Evolutionary conservation across 352 stramenopile species (phyloP).

Genomic region (Phytopythium aichiense): DNA sequence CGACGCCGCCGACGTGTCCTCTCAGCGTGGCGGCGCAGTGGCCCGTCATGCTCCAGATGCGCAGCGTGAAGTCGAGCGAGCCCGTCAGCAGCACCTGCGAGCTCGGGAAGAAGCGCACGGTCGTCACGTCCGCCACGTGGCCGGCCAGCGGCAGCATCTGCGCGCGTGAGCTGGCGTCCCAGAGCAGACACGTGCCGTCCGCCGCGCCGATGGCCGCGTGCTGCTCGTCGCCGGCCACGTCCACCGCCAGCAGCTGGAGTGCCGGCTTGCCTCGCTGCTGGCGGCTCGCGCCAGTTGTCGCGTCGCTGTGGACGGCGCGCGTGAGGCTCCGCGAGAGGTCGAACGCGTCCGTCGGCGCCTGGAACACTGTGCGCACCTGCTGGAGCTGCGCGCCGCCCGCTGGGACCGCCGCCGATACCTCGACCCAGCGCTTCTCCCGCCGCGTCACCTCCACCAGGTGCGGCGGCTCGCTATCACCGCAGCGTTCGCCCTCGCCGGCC

Average conservation of each 20-base stretch:
- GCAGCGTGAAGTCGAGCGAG: slow-evolving; percentile 69
- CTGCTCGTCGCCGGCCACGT: slow-evolving; percentile 48
- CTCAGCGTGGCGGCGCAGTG: slow-evolving; percentile 54
- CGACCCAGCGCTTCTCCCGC: slow-evolving; percentile 37
- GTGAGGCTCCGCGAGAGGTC: slow-evolving; percentile 13
- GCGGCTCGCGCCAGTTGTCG: slow-evolving; percentile 1
- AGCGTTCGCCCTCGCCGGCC: neutral
- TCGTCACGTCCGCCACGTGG: slow-evolving; percentile 60
- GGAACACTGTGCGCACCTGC: slow-evolving; percentile 41
- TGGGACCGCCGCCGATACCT: slow-evolving; percentile 28
- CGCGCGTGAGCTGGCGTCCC: slow-evolving; percentile 25
- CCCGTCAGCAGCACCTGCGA: slow-evolving; percentile 62
- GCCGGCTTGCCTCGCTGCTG: neutral
- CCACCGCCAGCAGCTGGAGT: slow-evolving; percentile 43
- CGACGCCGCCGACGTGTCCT: slow-evolving; percentile 50
- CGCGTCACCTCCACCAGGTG: slow-evolving; percentile 35
- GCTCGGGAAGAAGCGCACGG: slow-evolving; percentile 64
- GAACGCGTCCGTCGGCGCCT: slow-evolving; percentile 37
- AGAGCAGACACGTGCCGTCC: slow-evolving; percentile 51
- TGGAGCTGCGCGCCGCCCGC: slow-evolving; percentile 6
- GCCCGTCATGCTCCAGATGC: slow-evolving; percentile 58
- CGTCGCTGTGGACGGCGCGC: slow-evolving; percentile 4
- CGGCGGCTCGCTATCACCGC: neutral
- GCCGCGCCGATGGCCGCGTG: slow-evolving; percentile 46
- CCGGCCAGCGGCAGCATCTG: slow-evolving; percentile 33